These are phyloP conservation scores for Hypoxylon lienhwacheense DNA, from an alignment of 495 filamentous ascomycete species.

Conservation along the genomic window DNA sequence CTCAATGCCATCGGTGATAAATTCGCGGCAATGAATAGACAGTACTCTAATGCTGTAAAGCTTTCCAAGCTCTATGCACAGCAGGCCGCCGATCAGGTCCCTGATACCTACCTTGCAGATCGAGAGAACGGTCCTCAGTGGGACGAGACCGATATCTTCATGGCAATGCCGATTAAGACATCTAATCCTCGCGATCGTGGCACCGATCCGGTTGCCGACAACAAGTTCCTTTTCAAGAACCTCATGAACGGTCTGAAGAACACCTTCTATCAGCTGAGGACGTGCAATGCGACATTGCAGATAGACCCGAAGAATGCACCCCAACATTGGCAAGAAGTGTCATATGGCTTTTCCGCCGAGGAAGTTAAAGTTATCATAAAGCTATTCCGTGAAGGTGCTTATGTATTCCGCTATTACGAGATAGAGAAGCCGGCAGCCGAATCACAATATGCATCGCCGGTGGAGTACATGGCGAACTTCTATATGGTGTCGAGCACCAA, in stretches of 20 bases:
- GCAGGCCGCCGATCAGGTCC: conserved; percentile 64
- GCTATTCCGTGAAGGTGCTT: conserved; percentile 92
- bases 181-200: conserved; percentile 89
- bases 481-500: conserved; percentile 90
- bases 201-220: conserved; percentile 92
- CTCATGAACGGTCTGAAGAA: conserved; percentile 97
- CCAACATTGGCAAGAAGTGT: conserved; percentile 91
- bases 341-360: conserved; percentile 95
- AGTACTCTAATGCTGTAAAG: conserved; percentile 92
- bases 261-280: conserved; percentile 91
- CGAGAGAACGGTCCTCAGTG: conserved; percentile 80
- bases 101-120: conserved; percentile 83
- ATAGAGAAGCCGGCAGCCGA: conserved; percentile 78
- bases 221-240: conserved; percentile 98
- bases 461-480: conserved; percentile 88
- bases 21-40: conserved; percentile 96
- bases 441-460: conserved; percentile 71
- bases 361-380: conserved; percentile 97
- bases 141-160: conserved; percentile 98
- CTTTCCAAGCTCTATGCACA: conserved; percentile 72
- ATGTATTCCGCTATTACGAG: conserved; percentile 95
- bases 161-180: conserved; percentile 92
- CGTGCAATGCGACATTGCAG: conserved; percentile 71
- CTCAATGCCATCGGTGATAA: conserved; percentile 97
- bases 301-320: conserved; percentile 79